Evolutionary conservation across 495 filamentous ascomycete genomes (phyloP), one percentile per base, ranked within the genome.

Genomic region (Penicillium subrubescens): DNA sequence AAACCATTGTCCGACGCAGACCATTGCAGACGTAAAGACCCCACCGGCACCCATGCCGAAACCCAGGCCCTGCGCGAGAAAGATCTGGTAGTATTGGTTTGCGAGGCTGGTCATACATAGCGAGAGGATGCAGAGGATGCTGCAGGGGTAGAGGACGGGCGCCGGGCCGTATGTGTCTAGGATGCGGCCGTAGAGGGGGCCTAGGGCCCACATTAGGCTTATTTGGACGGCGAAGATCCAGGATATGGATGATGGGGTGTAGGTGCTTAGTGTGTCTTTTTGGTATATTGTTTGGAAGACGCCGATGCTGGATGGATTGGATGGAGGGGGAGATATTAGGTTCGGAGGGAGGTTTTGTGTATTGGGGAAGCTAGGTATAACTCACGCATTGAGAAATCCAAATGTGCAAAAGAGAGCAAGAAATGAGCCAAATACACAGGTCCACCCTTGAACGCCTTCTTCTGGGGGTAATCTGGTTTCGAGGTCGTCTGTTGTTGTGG

Each of bases 1-100:
- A 81, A 94, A 93, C 76, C 76, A 79, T 35, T 75, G 74, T 2
- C 71, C 67, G 5, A 70, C 69, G 31, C 68, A 76, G 17, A 77
- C 57, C 27, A 77, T 57, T 0, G 62, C 46, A 1, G 67, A 50
- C 1, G 72, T 70, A 58, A 76, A 79, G 3, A 78, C 54, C 12
- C 71, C 76, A 1, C 61, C 76, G 27, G 70, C 70, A 11, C 72
- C 73, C 15, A 76, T 56, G 14, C 75, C 75, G 55, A 69, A 70
- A 8, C 41, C 46, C 4, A 78, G 43, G 2, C 75, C 74, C 57
- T 76, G 74, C 4, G 72, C 66, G 0, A 76, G 66, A 29, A 75
- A 61, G 3, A 78, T 63, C 43, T 78, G 70, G 31, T 72, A 76
- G 61, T 76, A 78, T 27, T 71, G 44, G 11, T 56, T 37, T 25